Evolutionary conservation across 2,329 filamentous ascomycete genomes (phyloP).

Genomic region (Ophiostoma perfectum): DNA sequence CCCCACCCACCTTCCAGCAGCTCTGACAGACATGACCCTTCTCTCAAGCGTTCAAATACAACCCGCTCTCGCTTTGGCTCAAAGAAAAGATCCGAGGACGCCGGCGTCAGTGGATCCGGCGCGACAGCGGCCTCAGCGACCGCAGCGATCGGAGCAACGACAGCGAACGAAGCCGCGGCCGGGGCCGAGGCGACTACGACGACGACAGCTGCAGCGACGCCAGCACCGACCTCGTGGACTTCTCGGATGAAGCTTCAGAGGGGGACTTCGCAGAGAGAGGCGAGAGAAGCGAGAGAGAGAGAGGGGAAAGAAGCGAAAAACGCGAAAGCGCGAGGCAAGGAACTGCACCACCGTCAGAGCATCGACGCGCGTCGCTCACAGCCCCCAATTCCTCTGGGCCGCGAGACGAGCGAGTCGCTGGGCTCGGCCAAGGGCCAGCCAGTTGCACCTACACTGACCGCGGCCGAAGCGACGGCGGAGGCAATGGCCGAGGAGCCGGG

Average conservation of each 20-base stretch:
- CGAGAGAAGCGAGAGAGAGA: conserved; percentile 1
- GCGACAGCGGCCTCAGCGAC: neutral
- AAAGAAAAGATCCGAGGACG: conserved; percentile 26
- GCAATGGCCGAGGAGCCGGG: neutral
- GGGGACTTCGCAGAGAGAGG: conserved; percentile 16
- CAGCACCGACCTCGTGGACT: conserved; percentile 4
- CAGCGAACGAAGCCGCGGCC: conserved; percentile 7
- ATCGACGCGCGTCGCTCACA: conserved; percentile 9
- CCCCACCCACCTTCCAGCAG: conserved; percentile 15
- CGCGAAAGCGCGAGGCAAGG: neutral
- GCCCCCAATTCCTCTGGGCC: conserved; percentile 10
- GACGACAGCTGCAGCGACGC: conserved; percentile 11
- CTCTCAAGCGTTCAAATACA: conserved; percentile 27
- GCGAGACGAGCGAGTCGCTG: conserved; percentile 20
- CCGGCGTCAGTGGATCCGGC: neutral
- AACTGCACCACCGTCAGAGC: conserved; percentile 14
- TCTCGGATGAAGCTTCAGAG: conserved; percentile 20
- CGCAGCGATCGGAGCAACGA: neutral
- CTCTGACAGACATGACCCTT: conserved; percentile 25
- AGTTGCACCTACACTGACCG: conserved; percentile 13
- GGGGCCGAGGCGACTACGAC: neutral
- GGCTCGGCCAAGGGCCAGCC: conserved; percentile 19
- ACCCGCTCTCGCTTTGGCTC: conserved; percentile 26
- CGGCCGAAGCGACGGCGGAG: conserved; percentile 15
- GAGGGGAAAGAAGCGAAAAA: conserved; percentile 12